These are phyloP conservation scores for Eucalyptus regnans DNA, from an alignment of 345 rosid species.

Conservation along the genomic window DNA sequence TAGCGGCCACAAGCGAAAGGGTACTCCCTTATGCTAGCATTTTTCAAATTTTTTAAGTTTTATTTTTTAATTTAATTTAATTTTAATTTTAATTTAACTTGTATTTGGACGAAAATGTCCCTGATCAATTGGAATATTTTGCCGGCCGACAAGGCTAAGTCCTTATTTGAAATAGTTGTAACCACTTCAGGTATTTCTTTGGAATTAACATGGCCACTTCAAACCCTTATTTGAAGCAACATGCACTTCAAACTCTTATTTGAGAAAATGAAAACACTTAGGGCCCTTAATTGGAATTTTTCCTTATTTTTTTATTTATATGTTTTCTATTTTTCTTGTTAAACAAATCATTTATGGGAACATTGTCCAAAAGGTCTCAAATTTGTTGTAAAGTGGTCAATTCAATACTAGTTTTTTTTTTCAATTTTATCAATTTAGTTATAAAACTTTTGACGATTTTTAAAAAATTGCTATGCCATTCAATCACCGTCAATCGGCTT, in stretches of 20 bases:
- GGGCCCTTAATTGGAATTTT: rapidly evolving
- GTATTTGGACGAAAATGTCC: too few relatives aligned
- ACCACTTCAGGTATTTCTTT: rapidly evolving
- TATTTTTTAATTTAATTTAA: too few relatives aligned
- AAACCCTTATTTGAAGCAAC: rapidly evolving
- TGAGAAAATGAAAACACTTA: too few relatives aligned
- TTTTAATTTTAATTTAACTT: too few relatives aligned
- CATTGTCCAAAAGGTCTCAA: rapidly evolving
- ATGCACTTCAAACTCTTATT: rapidly evolving
- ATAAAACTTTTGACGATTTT: rapidly evolving
- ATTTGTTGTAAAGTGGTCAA: too few relatives aligned
- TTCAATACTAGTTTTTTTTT: too few relatives aligned
- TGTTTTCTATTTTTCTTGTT: neutral
- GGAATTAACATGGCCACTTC: rapidly evolving
- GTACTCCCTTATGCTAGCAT: rapidly evolving
- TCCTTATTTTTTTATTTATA: too few relatives aligned
- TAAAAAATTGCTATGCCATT: rapidly evolving
- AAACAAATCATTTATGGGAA: too few relatives aligned
- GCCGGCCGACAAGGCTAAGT: rapidly evolving
- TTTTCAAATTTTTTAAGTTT: too few relatives aligned
- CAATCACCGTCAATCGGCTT: too few relatives aligned
- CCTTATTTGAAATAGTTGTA: too few relatives aligned
- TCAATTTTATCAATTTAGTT: too few relatives aligned
- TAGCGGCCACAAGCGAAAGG: rapidly evolving
- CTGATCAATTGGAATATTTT: rapidly evolving